These are phyloP conservation scores for Phytophthora niederhauseri DNA, from an alignment of 352 stramenopile genomes.

Conservation along the genomic window DNA sequence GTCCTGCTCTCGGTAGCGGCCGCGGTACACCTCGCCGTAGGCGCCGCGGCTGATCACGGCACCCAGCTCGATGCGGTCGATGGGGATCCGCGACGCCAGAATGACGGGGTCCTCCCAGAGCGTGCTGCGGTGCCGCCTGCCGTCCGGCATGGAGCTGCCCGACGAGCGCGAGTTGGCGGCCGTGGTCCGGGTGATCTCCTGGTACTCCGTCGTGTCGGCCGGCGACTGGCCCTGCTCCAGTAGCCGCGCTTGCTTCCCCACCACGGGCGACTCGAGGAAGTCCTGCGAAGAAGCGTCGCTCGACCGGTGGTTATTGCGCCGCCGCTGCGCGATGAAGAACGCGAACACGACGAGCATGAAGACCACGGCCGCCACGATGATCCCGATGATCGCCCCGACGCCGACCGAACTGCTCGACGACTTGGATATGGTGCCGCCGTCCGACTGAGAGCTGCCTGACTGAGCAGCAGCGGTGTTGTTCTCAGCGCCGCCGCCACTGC, in stretches of 20 bases:
- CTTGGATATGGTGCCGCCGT: slow-evolving; percentile 5
- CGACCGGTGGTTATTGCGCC: slow-evolving; percentile 12
- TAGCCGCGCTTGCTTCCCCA: slow-evolving; percentile 15
- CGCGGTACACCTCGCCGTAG: slow-evolving; percentile 35
- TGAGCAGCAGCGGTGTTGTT: slow-evolving; percentile 5
- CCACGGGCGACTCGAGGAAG: slow-evolving; percentile 22
- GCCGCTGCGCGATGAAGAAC: slow-evolving; percentile 34
- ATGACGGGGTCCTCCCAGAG: slow-evolving; percentile 2
- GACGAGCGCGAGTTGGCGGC: slow-evolving; percentile 15
- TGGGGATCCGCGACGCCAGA: slow-evolving; percentile 12
- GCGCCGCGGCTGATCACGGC: slow-evolving; percentile 17
- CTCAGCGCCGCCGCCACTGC: slow-evolving; percentile 1
- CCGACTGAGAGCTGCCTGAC: slow-evolving; percentile 16
- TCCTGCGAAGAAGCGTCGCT: slow-evolving; percentile 17
- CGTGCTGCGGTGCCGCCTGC: slow-evolving; percentile 6
- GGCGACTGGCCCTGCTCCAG: slow-evolving; percentile 11
- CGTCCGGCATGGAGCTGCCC: neutral
- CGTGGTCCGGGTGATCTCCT: slow-evolving; percentile 15
- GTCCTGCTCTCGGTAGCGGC: slow-evolving; percentile 18
- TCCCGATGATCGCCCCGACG: slow-evolving; percentile 21
- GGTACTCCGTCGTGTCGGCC: slow-evolving; percentile 15
- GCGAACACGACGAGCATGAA: slow-evolving; percentile 35
- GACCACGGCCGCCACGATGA: slow-evolving; percentile 29
- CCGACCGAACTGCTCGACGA: slow-evolving; percentile 21
- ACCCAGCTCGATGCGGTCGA: slow-evolving; percentile 11